These are phyloP conservation scores for Quercus dentata DNA, from an alignment of 306 rosid genomes.

Conservation along the genomic window DNA sequence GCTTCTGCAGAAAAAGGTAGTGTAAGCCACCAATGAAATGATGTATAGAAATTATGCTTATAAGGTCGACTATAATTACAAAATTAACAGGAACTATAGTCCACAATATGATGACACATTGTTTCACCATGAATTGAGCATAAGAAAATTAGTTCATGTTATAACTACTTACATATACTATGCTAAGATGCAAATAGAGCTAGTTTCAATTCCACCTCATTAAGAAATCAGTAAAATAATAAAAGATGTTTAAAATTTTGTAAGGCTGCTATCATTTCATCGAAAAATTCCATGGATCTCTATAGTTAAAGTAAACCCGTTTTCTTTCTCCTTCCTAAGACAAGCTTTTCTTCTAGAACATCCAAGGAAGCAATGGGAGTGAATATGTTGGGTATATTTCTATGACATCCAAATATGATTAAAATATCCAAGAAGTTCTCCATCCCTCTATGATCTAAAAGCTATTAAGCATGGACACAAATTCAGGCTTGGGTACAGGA, in stretches of 20 bases:
- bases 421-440: too few relatives aligned
- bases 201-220: background rate
- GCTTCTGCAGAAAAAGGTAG: constrained; percentile 56
- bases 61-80: constrained; percentile 3
- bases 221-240: background rate
- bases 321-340: background rate
- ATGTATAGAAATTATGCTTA: background rate
- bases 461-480: background rate
- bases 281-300: background rate
- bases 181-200: background rate
- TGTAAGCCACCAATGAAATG: constrained; percentile 19
- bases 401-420: too few relatives aligned
- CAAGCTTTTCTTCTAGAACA: background rate
- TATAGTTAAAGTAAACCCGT: background rate
- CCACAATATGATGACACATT: background rate
- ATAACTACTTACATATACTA: background rate
- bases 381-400: too few relatives aligned
- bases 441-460: background rate
- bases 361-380: background rate
- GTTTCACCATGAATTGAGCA: background rate
- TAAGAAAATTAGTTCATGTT: background rate
- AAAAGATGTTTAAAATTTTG: background rate
- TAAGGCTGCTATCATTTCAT: background rate
- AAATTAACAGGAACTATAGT: background rate
- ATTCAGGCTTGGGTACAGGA: too few relatives aligned